Conservation (phyloP, 2,329 filamentous ascomycete species). For the Aspergillus sp. region DNA sequence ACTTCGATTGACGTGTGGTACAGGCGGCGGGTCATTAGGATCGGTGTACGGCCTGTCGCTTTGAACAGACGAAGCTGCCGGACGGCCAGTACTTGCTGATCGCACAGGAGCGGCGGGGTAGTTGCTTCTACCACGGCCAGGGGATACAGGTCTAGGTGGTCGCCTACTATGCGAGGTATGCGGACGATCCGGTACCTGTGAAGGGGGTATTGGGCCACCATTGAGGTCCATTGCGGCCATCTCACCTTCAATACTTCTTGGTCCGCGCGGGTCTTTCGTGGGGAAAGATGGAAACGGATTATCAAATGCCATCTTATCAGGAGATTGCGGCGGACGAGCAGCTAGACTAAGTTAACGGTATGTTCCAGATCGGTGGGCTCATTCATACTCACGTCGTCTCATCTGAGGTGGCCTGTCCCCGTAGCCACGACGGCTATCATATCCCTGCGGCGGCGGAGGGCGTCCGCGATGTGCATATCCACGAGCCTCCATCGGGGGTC, state of each 20-base stretch:
- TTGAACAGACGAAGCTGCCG: slow-evolving; percentile 17
- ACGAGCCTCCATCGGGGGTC: slow-evolving; percentile 24
- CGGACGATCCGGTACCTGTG: slow-evolving; percentile 33
- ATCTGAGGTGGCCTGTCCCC: slow-evolving; percentile 32
- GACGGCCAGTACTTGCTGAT: slow-evolving; percentile 30
- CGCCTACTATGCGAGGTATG: slow-evolving; percentile 41
- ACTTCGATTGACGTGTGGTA: slow-evolving; percentile 37
- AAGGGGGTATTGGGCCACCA: slow-evolving; percentile 31
- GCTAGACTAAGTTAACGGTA: slow-evolving; percentile 19
- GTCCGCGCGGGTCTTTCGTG: slow-evolving; percentile 29
- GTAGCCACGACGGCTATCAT: slow-evolving; percentile 29
- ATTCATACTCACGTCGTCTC: slow-evolving; percentile 36
- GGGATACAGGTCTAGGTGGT: slow-evolving; percentile 28
- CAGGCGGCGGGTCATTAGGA: slow-evolving; percentile 28
- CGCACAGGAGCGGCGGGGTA: slow-evolving; percentile 27
- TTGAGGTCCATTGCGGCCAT: slow-evolving; percentile 45
- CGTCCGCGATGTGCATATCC: slow-evolving; percentile 31
- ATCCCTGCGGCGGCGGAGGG: slow-evolving; percentile 26
- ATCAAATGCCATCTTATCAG: slow-evolving; percentile 47
- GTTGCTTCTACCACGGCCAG: slow-evolving; percentile 26
- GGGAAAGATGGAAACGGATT: slow-evolving; percentile 53
- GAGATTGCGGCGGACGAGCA: slow-evolving; percentile 39
- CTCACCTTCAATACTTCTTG: slow-evolving; percentile 39
- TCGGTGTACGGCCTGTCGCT: slow-evolving; percentile 32
- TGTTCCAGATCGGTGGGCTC: neutral